phyloP scores from a whole-genome alignment of 257 asterid genomes.

The Ajuga chamaepitys region DNA sequence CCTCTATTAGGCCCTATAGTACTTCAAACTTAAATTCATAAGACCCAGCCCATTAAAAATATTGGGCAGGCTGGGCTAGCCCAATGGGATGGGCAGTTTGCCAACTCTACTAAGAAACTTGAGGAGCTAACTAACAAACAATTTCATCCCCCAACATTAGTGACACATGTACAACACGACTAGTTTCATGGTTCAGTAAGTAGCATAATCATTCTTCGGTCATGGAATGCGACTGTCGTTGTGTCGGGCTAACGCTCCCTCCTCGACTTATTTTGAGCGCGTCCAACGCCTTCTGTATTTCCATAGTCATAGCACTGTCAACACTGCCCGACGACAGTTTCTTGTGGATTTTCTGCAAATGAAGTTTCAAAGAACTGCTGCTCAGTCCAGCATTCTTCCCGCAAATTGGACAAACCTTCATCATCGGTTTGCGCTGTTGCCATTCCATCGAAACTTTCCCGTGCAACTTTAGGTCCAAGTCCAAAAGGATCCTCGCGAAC shows the following conservation, averaged over 20 bases:
- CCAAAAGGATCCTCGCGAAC: slow-evolving; percentile 78
- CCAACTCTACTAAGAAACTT: no score
- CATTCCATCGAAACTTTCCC: slow-evolving; percentile 93
- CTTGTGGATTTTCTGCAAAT: slow-evolving; percentile 87
- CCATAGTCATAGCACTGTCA: slow-evolving; percentile 97
- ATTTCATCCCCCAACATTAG: no score
- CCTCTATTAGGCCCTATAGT: no score
- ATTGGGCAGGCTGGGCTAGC: no score
- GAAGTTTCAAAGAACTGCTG: slow-evolving; percentile 96
- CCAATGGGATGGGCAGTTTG: no score
- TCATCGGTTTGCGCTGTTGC: slow-evolving; percentile 83
- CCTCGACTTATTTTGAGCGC: slow-evolving; percentile 82
- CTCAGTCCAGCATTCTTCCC: slow-evolving; percentile 94
- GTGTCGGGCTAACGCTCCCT: slow-evolving; percentile 92
- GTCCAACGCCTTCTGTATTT: slow-evolving; percentile 82
- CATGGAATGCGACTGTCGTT: slow-evolving; percentile 54
- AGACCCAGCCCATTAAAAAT: no score
- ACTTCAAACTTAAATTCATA: no score
- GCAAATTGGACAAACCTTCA: slow-evolving; percentile 94
- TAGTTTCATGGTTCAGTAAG: neutral
- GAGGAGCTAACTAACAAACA: no score
- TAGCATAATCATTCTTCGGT: slow-evolving; percentile 26
- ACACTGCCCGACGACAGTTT: slow-evolving; percentile 93
- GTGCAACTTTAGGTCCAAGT: slow-evolving; percentile 62
- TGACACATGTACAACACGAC: no score